phyloP scores from a whole-genome alignment of 2,329 filamentous ascomycete species.

The Colletotrichum siamense region DNA sequence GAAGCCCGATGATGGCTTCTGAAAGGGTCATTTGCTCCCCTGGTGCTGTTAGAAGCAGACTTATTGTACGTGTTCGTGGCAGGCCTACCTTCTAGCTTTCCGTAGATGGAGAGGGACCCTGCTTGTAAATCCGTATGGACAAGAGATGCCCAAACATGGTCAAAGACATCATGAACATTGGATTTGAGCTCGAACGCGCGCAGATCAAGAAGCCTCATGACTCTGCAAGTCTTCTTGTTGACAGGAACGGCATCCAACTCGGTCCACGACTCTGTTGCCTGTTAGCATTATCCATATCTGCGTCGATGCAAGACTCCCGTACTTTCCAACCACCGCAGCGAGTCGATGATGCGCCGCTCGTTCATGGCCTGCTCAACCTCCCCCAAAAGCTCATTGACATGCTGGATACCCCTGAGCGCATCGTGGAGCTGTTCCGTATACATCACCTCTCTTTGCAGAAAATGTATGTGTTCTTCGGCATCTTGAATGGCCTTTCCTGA shows the following conservation, averaged over 20 bases:
- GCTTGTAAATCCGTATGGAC: constrained; percentile 65
- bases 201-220: constrained; percentile 68
- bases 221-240: constrained; percentile 65
- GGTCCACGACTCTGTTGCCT: constrained; percentile 55
- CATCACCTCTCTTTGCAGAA: constrained; percentile 61
- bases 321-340: constrained; percentile 63
- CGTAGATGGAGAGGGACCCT: constrained; percentile 61
- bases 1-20: constrained; percentile 61
- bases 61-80: background rate
- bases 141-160: constrained; percentile 73
- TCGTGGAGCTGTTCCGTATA: constrained; percentile 64
- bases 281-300: constrained; percentile 27
- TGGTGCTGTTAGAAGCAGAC: constrained; percentile 30
- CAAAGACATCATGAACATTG: constrained; percentile 69
- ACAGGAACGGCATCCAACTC: constrained; percentile 65
- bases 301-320: constrained; percentile 24
- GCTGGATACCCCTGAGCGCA: constrained; percentile 55
- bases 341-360: constrained; percentile 62
- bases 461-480: constrained; percentile 59
- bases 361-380: constrained; percentile 63
- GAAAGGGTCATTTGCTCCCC: constrained; percentile 58
- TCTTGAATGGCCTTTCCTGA: constrained; percentile 59
- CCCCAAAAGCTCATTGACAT: constrained; percentile 66
- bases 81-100: constrained; percentile 54
- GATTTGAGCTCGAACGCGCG: constrained; percentile 71